phyloP scores from a whole-genome alignment of 306 rosid species.

The Castanea crenata region DNA sequence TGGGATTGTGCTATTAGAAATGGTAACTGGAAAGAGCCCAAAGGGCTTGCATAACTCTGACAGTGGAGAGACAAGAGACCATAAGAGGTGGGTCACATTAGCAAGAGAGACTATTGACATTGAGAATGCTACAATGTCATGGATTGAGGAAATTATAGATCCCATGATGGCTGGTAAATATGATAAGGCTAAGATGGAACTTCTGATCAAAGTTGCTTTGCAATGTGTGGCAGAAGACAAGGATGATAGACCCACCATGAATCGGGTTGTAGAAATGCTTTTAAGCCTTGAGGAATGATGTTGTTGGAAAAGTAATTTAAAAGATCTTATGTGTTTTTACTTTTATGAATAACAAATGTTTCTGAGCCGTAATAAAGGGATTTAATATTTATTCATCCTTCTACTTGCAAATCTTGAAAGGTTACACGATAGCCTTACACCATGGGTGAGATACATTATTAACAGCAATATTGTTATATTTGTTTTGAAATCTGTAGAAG shows the following conservation, averaged over 20 bases:
- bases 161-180: conserved; percentile 1
- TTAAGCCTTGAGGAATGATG: not conserved
- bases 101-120: conserved; percentile 10
- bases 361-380: too few relatives aligned
- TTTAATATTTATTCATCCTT: too few relatives aligned
- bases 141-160: conserved; percentile 21
- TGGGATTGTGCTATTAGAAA: conserved; percentile 37
- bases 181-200: conserved; percentile 10
- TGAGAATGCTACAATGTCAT: not conserved
- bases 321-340: not conserved
- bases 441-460: too few relatives aligned
- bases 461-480: too few relatives aligned
- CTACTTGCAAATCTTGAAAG: too few relatives aligned
- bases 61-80: not conserved
- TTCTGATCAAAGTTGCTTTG: conserved; percentile 22
- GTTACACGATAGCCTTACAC: too few relatives aligned
- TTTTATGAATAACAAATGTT: too few relatives aligned
- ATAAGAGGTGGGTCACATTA: conserved; percentile 2
- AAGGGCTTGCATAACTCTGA: not conserved
- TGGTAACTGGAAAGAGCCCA: conserved; percentile 30
- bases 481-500: too few relatives aligned
- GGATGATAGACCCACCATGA: conserved; percentile 30
- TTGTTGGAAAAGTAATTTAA: not conserved
- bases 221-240: conserved; percentile 33
- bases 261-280: conserved; percentile 26